A percentile compares a stretch with the other conserved stretches of the same genome.
phyloP scores from a whole-genome alignment of 495 filamentous ascomycete genomes.

The Bombardia bombarda region DNA sequence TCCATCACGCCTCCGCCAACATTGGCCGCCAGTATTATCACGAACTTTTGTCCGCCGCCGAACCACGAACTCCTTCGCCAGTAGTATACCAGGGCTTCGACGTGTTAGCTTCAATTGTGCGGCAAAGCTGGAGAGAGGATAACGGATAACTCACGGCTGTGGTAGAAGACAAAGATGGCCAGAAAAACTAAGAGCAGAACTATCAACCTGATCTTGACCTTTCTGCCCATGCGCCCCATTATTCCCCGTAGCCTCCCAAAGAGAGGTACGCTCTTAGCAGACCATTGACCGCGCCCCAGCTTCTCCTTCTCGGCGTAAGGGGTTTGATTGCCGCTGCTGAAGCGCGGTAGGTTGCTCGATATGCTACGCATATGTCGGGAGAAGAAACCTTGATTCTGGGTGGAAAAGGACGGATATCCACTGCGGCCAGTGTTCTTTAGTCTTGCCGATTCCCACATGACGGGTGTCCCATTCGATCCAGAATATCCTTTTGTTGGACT shows the following conservation, averaged over 20 bases:
- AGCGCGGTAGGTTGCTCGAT: slow-evolving; percentile 66
- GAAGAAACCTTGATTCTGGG: slow-evolving; percentile 73
- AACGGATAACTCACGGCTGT: slow-evolving; percentile 49
- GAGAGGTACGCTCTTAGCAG: slow-evolving; percentile 24
- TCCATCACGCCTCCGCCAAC: slow-evolving; percentile 97
- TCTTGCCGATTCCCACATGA: slow-evolving; percentile 80
- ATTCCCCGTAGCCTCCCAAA: slow-evolving; percentile 29
- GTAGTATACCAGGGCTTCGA: slow-evolving; percentile 36
- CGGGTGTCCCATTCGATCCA: slow-evolving; percentile 44
- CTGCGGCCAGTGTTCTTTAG: slow-evolving; percentile 58
- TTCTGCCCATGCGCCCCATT: slow-evolving; percentile 35
- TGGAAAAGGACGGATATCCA: slow-evolving; percentile 74
- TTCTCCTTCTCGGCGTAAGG: slow-evolving; percentile 73
- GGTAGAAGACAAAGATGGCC: slow-evolving; percentile 57
- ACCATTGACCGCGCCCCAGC: slow-evolving; percentile 42
- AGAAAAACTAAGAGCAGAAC: slow-evolving; percentile 53
- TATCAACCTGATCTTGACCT: slow-evolving; percentile 50
- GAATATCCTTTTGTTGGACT: slow-evolving; percentile 50
- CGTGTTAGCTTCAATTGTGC: slow-evolving; percentile 1
- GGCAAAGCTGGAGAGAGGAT: not conserved
- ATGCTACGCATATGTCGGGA: slow-evolving; percentile 67
- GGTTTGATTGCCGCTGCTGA: slow-evolving; percentile 39
- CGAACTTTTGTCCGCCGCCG: slow-evolving; percentile 83
- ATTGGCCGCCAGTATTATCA: slow-evolving; percentile 91
- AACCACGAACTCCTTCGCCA: slow-evolving; percentile 43